Evolutionary conservation across 164 flowering plant species (phyloP).

Genomic region (Chimonanthus salicifolius): DNA sequence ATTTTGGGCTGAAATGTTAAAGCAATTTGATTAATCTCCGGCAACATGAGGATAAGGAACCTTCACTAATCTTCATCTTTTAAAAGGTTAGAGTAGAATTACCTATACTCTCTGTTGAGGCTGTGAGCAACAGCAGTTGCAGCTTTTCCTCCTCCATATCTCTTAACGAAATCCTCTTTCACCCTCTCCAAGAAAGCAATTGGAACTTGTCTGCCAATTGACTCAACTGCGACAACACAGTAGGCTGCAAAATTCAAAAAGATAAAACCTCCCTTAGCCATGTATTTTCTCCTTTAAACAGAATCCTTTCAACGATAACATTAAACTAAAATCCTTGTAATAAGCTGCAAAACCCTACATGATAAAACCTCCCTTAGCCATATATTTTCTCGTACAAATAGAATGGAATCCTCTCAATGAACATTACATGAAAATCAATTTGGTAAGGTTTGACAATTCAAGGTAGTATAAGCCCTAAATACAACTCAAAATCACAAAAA

Average conservation of each 20-base stretch:
- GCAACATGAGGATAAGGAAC: not conserved
- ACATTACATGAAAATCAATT: no score
- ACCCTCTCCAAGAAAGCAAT: slow-evolving; percentile 30
- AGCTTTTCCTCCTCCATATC: slow-evolving; percentile 56
- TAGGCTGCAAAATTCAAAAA: slow-evolving; percentile 17
- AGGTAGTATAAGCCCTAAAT: not conserved
- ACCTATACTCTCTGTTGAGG: slow-evolving; percentile 51
- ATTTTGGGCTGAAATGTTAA: slow-evolving; percentile 44
- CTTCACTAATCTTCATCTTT: not conserved
- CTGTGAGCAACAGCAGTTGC: slow-evolving; percentile 43
- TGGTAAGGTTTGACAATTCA: not conserved
- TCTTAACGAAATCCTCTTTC: slow-evolving; percentile 46
- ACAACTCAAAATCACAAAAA: not conserved
- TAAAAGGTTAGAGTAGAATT: slow-evolving; percentile 1
- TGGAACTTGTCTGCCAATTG: slow-evolving; percentile 27
- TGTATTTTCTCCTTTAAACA: no score
- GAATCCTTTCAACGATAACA: no score
- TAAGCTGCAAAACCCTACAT: no score
- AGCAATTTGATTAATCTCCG: not conserved
- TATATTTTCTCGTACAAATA: no score
- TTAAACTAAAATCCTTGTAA: no score
- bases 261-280: not conserved
- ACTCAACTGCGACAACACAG: slow-evolving; percentile 28
- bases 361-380: not conserved
- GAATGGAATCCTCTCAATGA: no score